A percentile compares a stretch with the other conserved stretches of the same genome.
These are phyloP conservation scores for Mycena leptocephala DNA, from an alignment of 768 basidiomycete species.

Conservation along the genomic window DNA sequence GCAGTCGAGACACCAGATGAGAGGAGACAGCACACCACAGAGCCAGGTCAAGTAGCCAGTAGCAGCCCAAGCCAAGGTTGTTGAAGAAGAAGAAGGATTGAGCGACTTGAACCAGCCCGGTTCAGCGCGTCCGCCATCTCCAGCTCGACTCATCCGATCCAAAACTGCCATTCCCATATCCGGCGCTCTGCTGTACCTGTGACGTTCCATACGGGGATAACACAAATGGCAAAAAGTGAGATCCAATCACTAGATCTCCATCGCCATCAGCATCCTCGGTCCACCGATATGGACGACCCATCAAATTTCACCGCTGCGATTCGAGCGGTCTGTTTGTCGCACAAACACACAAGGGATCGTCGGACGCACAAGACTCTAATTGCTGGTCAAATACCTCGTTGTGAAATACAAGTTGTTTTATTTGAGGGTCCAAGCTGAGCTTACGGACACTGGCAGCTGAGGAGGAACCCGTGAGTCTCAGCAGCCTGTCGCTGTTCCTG, in stretches of 20 bases:
- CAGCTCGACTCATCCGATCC: neutral
- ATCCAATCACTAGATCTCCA: slow-evolving; percentile 8
- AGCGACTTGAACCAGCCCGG: neutral
- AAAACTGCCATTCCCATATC: neutral
- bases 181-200: slow-evolving; percentile 8
- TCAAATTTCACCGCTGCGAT: neutral
- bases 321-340: slow-evolving; percentile 3
- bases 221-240: neutral
- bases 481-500: too few species aligned
- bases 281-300: neutral
- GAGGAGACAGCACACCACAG: neutral
- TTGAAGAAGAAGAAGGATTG: neutral
- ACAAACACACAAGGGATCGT: too few species aligned
- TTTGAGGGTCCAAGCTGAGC: too few species aligned
- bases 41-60: too few species aligned
- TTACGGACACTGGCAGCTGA: too few species aligned
- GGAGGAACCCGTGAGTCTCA: too few species aligned
- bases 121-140: neutral
- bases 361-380: too few species aligned
- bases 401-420: too few species aligned
- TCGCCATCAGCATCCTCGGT: neutral
- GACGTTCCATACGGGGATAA: neutral
- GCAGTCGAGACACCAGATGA: neutral
- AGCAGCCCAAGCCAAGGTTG: neutral
- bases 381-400: too few species aligned